Conservation (phyloP, 1,284 basidiomycete genomes). For the Ganoderma boninense region DNA sequence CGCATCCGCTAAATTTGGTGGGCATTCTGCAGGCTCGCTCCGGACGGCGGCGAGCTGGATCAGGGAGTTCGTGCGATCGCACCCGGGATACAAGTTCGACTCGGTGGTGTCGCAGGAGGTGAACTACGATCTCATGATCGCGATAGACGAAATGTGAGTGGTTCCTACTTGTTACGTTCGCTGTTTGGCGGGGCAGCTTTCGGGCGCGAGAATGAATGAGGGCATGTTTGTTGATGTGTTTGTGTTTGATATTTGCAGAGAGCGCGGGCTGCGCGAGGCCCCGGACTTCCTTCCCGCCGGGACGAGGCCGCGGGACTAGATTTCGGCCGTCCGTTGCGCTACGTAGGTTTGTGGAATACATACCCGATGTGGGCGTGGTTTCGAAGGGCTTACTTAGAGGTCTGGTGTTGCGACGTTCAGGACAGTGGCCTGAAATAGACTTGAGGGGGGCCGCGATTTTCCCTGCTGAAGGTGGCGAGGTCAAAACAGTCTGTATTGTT, state of each 20-base stretch:
- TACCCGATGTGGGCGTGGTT: neutral
- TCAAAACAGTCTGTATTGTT: no score
- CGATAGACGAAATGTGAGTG: conserved; percentile 91
- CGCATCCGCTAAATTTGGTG: neutral
- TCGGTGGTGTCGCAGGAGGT: conserved; percentile 92
- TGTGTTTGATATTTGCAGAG: conserved; percentile 25
- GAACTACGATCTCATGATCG: conserved; percentile 93
- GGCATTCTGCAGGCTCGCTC: conserved; percentile 67
- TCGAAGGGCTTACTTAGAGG: neutral
- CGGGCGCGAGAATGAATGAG: neutral
- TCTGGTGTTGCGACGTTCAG: neutral
- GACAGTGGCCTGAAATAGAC: neutral
- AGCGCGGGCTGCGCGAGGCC: conserved; percentile 36
- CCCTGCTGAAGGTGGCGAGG: neutral
- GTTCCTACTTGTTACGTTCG: neutral
- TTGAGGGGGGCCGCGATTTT: neutral
- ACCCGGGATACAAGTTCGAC: conserved; percentile 92
- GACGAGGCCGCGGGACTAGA: conserved; percentile 14
- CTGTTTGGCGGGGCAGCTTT: neutral
- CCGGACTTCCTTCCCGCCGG: conserved; percentile 35
- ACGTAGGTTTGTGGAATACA: neutral
- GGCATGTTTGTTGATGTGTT: neutral
- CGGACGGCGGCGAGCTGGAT: conserved; percentile 95
- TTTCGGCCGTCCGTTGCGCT: neutral
- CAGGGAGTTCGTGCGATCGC: conserved; percentile 87